A percentile compares a stretch with the other conserved stretches of the same genome.
Conservation (phyloP, 164 flowering plant genomes). For the Euptelea pleiosperma region DNA sequence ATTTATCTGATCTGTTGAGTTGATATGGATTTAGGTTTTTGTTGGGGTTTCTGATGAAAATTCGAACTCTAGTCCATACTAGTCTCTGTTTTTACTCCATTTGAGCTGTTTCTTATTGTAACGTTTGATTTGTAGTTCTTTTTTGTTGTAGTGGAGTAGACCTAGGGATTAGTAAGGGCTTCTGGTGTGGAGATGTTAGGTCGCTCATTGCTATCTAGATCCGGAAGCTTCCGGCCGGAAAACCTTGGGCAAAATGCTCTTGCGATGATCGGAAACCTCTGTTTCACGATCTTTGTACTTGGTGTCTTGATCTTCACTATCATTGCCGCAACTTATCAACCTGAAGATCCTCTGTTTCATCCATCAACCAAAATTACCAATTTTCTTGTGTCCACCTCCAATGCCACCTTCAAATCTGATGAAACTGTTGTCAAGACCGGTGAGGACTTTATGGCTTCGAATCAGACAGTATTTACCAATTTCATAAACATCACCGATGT, state of each 20-base stretch:
- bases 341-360: slow-evolving; percentile 84
- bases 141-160: not conserved
- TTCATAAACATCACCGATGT: slow-evolving; percentile 66
- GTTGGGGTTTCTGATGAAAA: not conserved
- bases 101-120: not conserved
- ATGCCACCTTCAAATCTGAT: slow-evolving; percentile 77
- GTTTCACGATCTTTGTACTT: slow-evolving; percentile 64
- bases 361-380: slow-evolving; percentile 67
- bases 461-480: slow-evolving; percentile 51
- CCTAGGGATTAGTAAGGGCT: not conserved
- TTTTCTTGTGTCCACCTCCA: slow-evolving; percentile 64
- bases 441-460: slow-evolving; percentile 67
- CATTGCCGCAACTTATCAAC: slow-evolving; percentile 83
- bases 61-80: not conserved
- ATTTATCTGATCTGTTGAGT: no score
- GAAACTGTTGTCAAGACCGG: slow-evolving; percentile 66
- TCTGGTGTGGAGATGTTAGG: slow-evolving; percentile 48
- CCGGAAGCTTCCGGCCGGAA: slow-evolving; percentile 70
- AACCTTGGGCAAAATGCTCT: slow-evolving; percentile 73
- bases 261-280: slow-evolving; percentile 66
- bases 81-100: not conserved
- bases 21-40: no score
- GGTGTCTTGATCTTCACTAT: slow-evolving; percentile 82
- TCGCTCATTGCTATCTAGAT: slow-evolving; percentile 41
- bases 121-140: not conserved